phyloP scores from a whole-genome alignment of 2,329 filamentous ascomycete genomes.

The Hypoxylon sp. region DNA sequence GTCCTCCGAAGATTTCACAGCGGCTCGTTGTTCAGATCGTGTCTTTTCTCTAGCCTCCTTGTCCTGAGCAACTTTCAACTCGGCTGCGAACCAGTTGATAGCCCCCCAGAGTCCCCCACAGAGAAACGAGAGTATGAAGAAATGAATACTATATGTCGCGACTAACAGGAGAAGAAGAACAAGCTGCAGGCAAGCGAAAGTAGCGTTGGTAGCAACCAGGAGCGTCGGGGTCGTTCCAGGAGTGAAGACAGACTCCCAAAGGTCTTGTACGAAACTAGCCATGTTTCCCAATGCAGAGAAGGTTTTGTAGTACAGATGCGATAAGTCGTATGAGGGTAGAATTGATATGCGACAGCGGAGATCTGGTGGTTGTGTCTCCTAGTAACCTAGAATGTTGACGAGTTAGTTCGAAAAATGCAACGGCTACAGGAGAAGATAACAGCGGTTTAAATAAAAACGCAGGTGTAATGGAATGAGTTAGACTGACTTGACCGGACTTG shows the following conservation, averaged over 20 bases:
- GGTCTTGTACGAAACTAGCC: constrained; percentile 73
- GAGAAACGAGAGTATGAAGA: constrained; percentile 80
- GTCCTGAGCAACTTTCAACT: constrained; percentile 60
- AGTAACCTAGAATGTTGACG: constrained; percentile 10
- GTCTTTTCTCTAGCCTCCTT: constrained; percentile 54
- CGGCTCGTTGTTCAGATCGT: constrained; percentile 48
- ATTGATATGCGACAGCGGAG: constrained; percentile 36
- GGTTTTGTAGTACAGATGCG: constrained; percentile 32
- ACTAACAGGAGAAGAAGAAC: constrained; percentile 79
- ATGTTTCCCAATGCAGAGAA: constrained; percentile 49
- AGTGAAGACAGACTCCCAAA: constrained; percentile 93
- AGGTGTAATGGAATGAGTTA: constrained; percentile 1
- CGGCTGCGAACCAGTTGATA: constrained; percentile 95
- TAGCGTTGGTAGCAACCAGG: constrained; percentile 86
- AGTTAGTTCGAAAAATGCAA: constrained; percentile 9
- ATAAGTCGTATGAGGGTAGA: constrained; percentile 21
- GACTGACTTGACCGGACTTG: constrained; percentile 19
- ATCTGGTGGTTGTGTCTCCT: constrained; percentile 7
- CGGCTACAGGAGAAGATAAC: neutral
- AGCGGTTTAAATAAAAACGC: neutral
- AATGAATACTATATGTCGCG: constrained; percentile 88
- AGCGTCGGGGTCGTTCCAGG: constrained; percentile 89
- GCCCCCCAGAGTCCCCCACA: constrained; percentile 87
- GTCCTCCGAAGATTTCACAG: constrained; percentile 50
- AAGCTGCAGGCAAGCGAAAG: constrained; percentile 85